Percentiles rank a stretch among this genome's conserved stretches.
Conservation (phyloP, 2,329 filamentous ascomycete genomes). For the Cadophora sp. region DNA sequence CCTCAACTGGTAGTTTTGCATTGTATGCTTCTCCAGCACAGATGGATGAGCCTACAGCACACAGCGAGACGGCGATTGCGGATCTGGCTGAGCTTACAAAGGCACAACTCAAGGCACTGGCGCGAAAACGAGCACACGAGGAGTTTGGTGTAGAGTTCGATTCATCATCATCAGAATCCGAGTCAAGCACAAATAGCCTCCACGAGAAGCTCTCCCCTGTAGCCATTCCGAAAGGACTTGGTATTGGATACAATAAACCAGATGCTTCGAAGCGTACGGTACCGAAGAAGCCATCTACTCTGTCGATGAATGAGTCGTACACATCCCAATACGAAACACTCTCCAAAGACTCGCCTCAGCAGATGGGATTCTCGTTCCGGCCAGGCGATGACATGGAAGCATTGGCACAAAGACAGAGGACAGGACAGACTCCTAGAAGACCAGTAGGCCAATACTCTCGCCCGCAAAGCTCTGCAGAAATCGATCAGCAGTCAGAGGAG, state of each 20-base stretch:
- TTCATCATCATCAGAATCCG: slow-evolving; percentile 32
- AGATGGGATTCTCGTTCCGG: slow-evolving; percentile 39
- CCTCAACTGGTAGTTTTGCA: slow-evolving; percentile 6
- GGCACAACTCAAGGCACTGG: slow-evolving; percentile 26
- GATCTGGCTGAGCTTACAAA: slow-evolving; percentile 19
- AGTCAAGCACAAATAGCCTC: slow-evolving; percentile 24
- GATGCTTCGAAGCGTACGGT: slow-evolving; percentile 17
- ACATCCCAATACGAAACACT: slow-evolving; percentile 8
- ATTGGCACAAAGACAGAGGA: slow-evolving; percentile 20
- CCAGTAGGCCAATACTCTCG: background rate
- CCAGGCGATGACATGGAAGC: slow-evolving; percentile 38
- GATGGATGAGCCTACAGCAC: background rate
- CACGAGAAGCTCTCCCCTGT: slow-evolving; percentile 1
- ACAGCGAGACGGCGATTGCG: background rate
- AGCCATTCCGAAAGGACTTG: slow-evolving; percentile 12
- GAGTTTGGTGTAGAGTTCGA: slow-evolving; percentile 29
- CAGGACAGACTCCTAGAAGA: slow-evolving; percentile 6
- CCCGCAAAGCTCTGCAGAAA: background rate
- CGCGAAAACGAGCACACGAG: slow-evolving; percentile 24
- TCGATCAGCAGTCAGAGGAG: background rate
- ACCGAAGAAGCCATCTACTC: slow-evolving; percentile 8
- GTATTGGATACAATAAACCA: slow-evolving; percentile 29
- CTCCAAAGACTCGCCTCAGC: slow-evolving; percentile 8
- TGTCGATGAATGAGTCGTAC: slow-evolving; percentile 4
- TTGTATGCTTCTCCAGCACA: slow-evolving; percentile 13